These are phyloP conservation scores for Margaritispora aquatica DNA, from an alignment of 495 filamentous ascomycete species.

Conservation along the genomic window DNA sequence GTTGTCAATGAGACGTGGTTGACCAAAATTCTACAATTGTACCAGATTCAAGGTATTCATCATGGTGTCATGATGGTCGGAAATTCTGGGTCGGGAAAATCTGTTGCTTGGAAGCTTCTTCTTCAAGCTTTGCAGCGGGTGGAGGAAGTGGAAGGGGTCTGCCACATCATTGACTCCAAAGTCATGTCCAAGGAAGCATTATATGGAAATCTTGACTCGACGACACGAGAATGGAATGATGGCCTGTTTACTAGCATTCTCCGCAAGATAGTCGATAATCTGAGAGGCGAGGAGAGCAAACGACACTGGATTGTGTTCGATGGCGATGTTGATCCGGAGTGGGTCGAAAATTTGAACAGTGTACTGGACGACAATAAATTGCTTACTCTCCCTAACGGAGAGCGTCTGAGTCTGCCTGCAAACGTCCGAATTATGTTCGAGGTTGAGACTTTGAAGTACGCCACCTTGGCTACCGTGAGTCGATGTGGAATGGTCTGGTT, in stretches of 20 bases:
- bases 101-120: conserved; percentile 89
- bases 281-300: conserved; percentile 93
- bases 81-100: conserved; percentile 91
- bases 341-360: conserved; percentile 99
- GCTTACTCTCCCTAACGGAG: conserved; percentile 91
- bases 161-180: conserved; percentile 97
- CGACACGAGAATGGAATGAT: conserved; percentile 97
- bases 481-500: conserved; percentile 99
- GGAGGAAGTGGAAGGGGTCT: conserved; percentile 88
- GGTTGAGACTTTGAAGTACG: conserved; percentile 97
- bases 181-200: conserved; percentile 99
- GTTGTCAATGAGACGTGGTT: conserved; percentile 93
- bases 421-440: conserved; percentile 99
- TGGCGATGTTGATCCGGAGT: conserved; percentile 97
- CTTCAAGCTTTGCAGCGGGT: conserved; percentile 86
- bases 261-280: conserved; percentile 96
- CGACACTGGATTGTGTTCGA: conserved; percentile 99
- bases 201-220: conserved; percentile 92
- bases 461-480: conserved; percentile 93
- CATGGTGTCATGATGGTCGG: conserved; percentile 99
- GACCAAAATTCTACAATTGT: conserved; percentile 91
- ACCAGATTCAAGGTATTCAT: conserved; percentile 95
- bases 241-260: conserved; percentile 97
- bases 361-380: conserved; percentile 98
- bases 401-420: conserved; percentile 85